phyloP scores from a whole-genome alignment of 768 basidiomycete species.

The Lactifluus volemus region DNA sequence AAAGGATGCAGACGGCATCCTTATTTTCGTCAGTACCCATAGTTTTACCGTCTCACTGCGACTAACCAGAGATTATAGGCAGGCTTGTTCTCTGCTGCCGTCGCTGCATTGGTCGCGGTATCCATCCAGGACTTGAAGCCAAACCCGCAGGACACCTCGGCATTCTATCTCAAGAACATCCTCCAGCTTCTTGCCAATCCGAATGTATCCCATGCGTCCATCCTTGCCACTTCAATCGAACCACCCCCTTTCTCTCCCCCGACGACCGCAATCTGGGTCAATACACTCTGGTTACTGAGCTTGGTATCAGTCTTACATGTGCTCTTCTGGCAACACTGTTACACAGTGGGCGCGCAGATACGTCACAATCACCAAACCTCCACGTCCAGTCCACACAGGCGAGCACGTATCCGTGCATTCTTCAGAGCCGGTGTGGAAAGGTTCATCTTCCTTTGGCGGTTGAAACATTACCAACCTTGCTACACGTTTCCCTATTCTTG shows the following conservation, averaged over 20 bases:
- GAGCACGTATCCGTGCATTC: neutral
- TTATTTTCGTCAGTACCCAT: neutral
- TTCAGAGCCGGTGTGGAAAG: neutral
- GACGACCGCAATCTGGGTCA: no score
- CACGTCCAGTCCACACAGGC: neutral
- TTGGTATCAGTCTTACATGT: no score
- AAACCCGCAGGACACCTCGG: no score
- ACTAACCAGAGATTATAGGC: neutral
- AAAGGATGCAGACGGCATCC: neutral
- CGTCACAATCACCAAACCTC: neutral
- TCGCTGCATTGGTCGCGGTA: no score
- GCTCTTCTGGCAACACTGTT: neutral
- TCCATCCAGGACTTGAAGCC: no score
- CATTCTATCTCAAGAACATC: no score
- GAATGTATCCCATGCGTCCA: no score
- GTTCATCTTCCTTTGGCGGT: neutral
- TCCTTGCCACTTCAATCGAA: neutral
- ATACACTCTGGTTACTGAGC: no score
- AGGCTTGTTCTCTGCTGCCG: no score
- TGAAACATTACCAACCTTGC: neutral
- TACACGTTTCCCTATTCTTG: neutral
- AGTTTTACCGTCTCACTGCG: neutral
- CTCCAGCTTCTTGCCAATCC: no score
- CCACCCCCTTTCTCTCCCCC: neutral
- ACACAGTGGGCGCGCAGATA: neutral